Percentiles rank a stretch among this genome's conserved stretches.
Conservation (phyloP, 2,329 filamentous ascomycete genomes). For the Eutypa lata region DNA sequence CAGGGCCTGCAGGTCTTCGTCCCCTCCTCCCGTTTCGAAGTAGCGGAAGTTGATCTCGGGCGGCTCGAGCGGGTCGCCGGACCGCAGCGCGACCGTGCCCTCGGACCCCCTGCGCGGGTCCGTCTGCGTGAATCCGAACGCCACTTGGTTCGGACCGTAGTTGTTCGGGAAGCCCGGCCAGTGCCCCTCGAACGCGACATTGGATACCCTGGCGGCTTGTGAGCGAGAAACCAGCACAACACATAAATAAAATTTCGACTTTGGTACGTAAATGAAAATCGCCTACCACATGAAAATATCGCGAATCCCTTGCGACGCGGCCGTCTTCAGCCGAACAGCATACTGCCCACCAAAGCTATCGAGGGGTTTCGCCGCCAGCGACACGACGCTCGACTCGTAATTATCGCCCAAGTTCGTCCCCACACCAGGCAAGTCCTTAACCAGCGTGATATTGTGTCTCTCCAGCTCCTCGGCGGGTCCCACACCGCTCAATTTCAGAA, state of each 20-base stretch:
- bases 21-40: conserved; percentile 47
- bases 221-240: no score
- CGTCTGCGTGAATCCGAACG: background rate
- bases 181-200: background rate
- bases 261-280: no score
- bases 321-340: conserved; percentile 17
- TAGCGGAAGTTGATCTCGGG: conserved; percentile 63
- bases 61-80: conserved; percentile 59
- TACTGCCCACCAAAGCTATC: conserved; percentile 8
- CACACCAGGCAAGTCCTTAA: conserved; percentile 52
- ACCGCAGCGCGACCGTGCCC: conserved; percentile 60
- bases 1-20: conserved; percentile 50
- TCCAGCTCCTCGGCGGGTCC: conserved; percentile 37
- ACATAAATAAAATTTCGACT: no score
- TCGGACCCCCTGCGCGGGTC: background rate
- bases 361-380: conserved; percentile 12
- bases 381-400: conserved; percentile 42
- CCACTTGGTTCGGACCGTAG: background rate
- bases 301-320: conserved; percentile 11
- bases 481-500: conserved; percentile 43
- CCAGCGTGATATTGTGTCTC: conserved; percentile 35
- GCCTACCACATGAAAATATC: conserved; percentile 15
- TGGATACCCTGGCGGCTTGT: background rate
- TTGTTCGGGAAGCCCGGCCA: background rate
- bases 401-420: conserved; percentile 56